phyloP scores from a whole-genome alignment of 1,284 basidiomycete species.

The Irpex sp. region DNA sequence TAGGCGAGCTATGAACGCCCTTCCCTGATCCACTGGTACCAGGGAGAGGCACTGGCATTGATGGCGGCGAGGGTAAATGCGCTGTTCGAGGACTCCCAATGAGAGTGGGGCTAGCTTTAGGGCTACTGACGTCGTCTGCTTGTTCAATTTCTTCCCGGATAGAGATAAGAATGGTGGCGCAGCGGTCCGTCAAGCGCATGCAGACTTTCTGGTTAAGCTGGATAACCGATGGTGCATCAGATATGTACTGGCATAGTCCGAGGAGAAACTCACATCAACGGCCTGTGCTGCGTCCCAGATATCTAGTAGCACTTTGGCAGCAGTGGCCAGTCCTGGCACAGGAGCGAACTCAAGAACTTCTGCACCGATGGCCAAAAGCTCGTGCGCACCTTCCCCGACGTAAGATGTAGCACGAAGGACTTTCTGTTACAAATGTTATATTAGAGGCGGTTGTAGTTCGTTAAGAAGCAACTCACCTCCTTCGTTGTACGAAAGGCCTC shows the following conservation, averaged over 20 bases:
- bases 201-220: constrained; percentile 56
- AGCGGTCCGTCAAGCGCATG: constrained; percentile 48
- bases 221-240: not conserved
- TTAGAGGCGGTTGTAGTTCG: not conserved
- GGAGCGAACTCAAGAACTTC: constrained; percentile 55
- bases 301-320: constrained; percentile 46
- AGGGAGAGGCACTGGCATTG: not conserved
- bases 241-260: not conserved
- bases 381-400: constrained; percentile 31
- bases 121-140: constrained; percentile 26
- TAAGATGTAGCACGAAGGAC: not conserved
- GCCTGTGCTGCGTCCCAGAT: constrained; percentile 61
- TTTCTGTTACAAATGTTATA: not conserved
- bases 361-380: constrained; percentile 40
- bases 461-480: not conserved
- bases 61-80: constrained; percentile 1
- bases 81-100: not conserved
- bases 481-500: not conserved
- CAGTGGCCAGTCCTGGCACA: constrained; percentile 49
- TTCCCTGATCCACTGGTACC: not conserved
- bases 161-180: constrained; percentile 45
- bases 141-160: constrained; percentile 42
- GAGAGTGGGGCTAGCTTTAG: not conserved
- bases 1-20: constrained; percentile 2
- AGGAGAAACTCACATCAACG: constrained; percentile 51